These are phyloP conservation scores for Medicago truncatula DNA, from an alignment of 306 rosid species.

Conservation along the genomic window DNA sequence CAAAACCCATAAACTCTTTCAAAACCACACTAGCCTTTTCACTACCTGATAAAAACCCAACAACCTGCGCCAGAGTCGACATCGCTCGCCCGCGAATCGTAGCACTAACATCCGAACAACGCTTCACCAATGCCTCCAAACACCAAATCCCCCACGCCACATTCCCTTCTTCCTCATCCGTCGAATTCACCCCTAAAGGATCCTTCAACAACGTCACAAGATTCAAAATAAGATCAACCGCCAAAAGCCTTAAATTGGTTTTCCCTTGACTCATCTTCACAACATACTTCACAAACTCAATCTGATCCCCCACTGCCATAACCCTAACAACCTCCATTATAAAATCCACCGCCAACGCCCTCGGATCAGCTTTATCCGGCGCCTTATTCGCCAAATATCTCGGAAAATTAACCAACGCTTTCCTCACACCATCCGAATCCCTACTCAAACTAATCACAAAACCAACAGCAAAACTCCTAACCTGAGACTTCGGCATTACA, in stretches of 20 bases:
- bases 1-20: slow-evolving; percentile 71
- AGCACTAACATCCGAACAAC: slow-evolving; percentile 74
- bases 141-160: slow-evolving; percentile 72
- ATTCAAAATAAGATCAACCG: slow-evolving; percentile 72
- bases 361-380: slow-evolving; percentile 80
- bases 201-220: slow-evolving; percentile 57
- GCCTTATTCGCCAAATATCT: slow-evolving; percentile 73
- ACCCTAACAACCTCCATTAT: slow-evolving; percentile 69
- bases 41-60: slow-evolving; percentile 58
- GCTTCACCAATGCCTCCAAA: slow-evolving; percentile 76
- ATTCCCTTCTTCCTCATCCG: slow-evolving; percentile 45
- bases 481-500: slow-evolving; percentile 67
- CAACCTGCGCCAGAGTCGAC: slow-evolving; percentile 73
- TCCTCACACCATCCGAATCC: slow-evolving; percentile 59
- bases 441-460: slow-evolving; percentile 50
- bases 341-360: slow-evolving; percentile 83
- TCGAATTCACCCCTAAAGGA: slow-evolving; percentile 60
- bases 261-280: slow-evolving; percentile 79
- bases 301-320: slow-evolving; percentile 60
- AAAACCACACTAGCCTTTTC: slow-evolving; percentile 50
- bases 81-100: slow-evolving; percentile 78
- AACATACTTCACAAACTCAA: slow-evolving; percentile 73
- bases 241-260: slow-evolving; percentile 73
- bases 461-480: slow-evolving; percentile 64
- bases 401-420: slow-evolving; percentile 74